A percentile compares a stretch with the other conserved stretches of the same genome.
These are phyloP conservation scores for Solanum tacnaense DNA, from an alignment of 257 asterid species.

Conservation along the genomic window DNA sequence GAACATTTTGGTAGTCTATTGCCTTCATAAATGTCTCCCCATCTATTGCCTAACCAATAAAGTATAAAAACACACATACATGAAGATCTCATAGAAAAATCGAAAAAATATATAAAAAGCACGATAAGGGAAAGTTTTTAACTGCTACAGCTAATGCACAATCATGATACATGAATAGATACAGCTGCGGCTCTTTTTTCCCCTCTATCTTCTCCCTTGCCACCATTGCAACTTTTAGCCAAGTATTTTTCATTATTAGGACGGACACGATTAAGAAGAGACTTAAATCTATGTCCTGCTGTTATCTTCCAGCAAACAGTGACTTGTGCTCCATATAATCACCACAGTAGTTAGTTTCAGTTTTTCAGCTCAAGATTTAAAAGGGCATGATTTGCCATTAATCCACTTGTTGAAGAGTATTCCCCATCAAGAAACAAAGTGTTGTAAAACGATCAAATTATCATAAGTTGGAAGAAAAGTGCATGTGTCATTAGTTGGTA, in stretches of 20 bases:
- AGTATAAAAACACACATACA: not conserved
- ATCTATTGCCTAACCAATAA: not conserved
- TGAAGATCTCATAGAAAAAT: not conserved
- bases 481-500: not conserved
- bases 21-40: not conserved
- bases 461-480: not conserved
- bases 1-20: not conserved
- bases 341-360: not conserved
- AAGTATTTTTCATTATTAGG: not conserved
- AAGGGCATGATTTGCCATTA: not conserved
- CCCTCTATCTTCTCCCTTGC: not conserved
- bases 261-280: not conserved
- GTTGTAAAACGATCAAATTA: not conserved
- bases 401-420: not conserved
- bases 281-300: not conserved
- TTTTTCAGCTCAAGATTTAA: not conserved
- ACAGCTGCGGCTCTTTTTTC: not conserved
- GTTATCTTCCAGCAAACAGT: not conserved
- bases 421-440: not conserved
- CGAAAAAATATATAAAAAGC: not conserved
- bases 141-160: not conserved
- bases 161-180: not conserved
- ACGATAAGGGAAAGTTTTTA: not conserved
- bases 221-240: not conserved
- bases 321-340: not conserved